Evolutionary conservation across 2,329 filamentous ascomycete species (phyloP).

Genomic region (Aspergillus floridensis): DNA sequence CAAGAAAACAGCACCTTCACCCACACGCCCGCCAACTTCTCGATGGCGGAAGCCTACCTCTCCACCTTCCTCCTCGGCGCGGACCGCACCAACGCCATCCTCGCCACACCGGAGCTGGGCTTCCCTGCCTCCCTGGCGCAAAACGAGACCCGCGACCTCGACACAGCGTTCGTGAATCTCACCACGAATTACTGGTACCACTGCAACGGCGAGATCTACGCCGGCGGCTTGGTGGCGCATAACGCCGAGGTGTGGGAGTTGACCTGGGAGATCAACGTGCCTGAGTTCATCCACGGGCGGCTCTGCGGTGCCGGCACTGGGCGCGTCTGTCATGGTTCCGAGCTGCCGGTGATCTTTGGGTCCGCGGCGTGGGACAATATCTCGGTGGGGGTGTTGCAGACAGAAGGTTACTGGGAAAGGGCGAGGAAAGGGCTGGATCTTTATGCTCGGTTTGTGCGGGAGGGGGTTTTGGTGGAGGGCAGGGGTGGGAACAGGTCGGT

Average conservation of each 20-base stretch:
- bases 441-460: no score
- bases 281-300: no score
- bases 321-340: no score
- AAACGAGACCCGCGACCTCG: not conserved
- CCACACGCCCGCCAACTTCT: not conserved
- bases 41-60: not conserved
- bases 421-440: no score
- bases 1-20: not conserved
- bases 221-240: not conserved
- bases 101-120: not conserved
- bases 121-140: not conserved
- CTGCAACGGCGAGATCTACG: constrained; percentile 2
- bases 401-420: no score
- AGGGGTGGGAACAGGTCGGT: not conserved
- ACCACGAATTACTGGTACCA: not conserved
- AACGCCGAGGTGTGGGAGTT: not conserved
- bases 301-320: no score
- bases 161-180: not conserved
- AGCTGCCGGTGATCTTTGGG: no score
- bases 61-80: not conserved
- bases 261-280: no score
- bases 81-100: not conserved
- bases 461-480: no score
- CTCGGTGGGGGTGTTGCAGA: no score
- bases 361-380: no score